Conservation (phyloP, 2,329 filamentous ascomycete species). For the Aspergillus sp. region DNA sequence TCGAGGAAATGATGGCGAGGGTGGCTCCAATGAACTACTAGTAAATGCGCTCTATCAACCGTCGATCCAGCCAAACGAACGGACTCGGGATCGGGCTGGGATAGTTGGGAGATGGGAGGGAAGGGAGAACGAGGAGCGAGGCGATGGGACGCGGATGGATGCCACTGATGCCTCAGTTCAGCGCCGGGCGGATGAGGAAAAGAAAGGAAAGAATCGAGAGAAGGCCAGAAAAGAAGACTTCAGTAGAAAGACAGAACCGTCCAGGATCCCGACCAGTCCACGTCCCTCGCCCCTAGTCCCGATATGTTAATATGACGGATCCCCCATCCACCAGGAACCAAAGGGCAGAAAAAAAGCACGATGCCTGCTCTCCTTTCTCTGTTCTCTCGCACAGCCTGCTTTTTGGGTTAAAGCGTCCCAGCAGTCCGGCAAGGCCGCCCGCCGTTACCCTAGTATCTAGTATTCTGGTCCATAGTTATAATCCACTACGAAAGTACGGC, state of each 20-base stretch:
- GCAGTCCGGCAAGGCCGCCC: conserved; percentile 5
- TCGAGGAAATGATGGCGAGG: not conserved
- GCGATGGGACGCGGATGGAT: conserved; percentile 1
- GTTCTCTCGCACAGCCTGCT: not conserved
- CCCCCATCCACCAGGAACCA: conserved; percentile 32
- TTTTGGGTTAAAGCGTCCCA: conserved; percentile 5
- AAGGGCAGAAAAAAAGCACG: conserved; percentile 15
- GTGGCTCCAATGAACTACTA: not conserved
- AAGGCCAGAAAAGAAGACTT: conserved; percentile 3
- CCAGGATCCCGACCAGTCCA: conserved; percentile 36
- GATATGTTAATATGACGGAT: conserved; percentile 45
- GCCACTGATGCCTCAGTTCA: conserved; percentile 4
- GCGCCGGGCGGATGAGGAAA: conserved; percentile 13
- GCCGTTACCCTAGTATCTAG: not conserved
- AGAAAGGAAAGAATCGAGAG: conserved; percentile 12
- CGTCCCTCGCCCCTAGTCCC: conserved; percentile 39
- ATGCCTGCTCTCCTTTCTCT: conserved; percentile 4
- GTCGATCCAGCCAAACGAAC: conserved; percentile 1
- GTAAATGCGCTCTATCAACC: conserved; percentile 4
- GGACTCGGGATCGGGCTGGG: conserved; percentile 4
- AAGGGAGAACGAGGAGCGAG: conserved; percentile 9
- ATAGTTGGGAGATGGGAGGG: conserved; percentile 14
- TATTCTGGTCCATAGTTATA: not conserved
- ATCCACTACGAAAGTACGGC: not conserved
- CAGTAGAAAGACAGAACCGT: conserved; percentile 27